Evolutionary conservation across 495 filamentous ascomycete genomes (phyloP).

Genomic region (Opeltia flavorubescens): DNA sequence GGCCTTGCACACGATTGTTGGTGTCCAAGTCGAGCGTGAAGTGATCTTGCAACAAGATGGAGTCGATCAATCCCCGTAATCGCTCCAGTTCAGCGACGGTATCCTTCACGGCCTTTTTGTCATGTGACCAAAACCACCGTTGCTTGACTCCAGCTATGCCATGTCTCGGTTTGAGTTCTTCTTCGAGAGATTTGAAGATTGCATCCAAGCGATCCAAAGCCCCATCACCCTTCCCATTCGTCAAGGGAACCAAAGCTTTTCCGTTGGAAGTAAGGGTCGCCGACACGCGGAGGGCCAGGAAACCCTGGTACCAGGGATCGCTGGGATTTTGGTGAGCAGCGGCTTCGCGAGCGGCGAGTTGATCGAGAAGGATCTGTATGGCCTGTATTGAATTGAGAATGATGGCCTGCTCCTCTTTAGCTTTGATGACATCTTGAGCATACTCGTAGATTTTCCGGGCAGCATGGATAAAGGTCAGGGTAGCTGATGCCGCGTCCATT

Average conservation of each 20-base stretch:
- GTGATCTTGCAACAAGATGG: background rate
- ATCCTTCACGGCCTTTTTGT: background rate
- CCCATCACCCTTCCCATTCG: background rate
- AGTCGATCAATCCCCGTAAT: background rate
- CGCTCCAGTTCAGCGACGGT: background rate
- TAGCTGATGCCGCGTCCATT: background rate
- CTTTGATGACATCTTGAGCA: background rate
- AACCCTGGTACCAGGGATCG: constrained; percentile 1
- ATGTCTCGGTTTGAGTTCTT: background rate
- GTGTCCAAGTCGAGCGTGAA: background rate
- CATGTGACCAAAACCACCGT: background rate
- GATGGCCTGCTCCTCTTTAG: background rate
- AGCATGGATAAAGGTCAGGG: background rate
- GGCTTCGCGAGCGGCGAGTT: background rate
- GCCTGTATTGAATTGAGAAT: background rate
- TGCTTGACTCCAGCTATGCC: background rate
- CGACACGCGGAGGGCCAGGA: background rate
- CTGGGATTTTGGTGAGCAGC: background rate
- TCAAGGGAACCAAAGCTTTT: background rate
- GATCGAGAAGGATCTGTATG: background rate
- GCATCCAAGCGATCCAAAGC: background rate
- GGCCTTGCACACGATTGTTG: background rate
- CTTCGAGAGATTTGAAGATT: background rate
- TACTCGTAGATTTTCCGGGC: background rate
- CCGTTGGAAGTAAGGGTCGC: background rate